Evolutionary conservation across 768 basidiomycete species (phyloP).

Genomic region (Panellus pusillus): DNA sequence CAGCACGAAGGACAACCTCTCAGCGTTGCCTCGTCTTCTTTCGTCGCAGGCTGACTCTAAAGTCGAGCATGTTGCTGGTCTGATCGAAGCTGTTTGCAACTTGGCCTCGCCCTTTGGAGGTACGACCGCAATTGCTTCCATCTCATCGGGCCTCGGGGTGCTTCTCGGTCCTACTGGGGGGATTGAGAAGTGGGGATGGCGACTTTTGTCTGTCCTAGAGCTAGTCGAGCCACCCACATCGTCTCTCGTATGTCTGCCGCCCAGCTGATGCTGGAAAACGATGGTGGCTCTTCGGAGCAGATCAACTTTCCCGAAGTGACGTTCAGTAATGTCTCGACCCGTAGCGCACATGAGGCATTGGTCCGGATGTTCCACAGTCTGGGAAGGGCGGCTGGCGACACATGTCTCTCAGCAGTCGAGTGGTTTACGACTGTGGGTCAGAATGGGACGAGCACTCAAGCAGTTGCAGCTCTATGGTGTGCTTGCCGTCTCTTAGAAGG

Average conservation of each 20-base stretch:
- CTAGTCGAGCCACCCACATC: constrained; percentile 57
- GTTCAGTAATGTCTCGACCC: constrained; percentile 56
- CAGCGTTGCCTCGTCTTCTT: constrained; percentile 71
- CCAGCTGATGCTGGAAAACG: constrained; percentile 58
- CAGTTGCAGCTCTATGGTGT: constrained; percentile 83
- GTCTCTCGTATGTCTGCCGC: constrained; percentile 49
- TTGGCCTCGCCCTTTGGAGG: constrained; percentile 33
- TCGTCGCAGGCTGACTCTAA: constrained; percentile 71
- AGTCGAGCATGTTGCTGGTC: constrained; percentile 63
- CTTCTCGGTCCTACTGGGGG: constrained; percentile 81
- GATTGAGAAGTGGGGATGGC: constrained; percentile 92
- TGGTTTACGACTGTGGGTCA: constrained; percentile 70
- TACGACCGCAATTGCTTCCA: constrained; percentile 34
- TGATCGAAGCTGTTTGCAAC: constrained; percentile 71
- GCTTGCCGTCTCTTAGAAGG: constrained; percentile 78
- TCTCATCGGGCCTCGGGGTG: constrained; percentile 55
- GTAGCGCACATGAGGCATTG: constrained; percentile 52
- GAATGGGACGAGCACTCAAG: constrained; percentile 41
- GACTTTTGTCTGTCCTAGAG: constrained; percentile 77
- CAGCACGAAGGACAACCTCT: constrained; percentile 62
- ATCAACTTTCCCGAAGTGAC: constrained; percentile 58
- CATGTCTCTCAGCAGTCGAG: constrained; percentile 74
- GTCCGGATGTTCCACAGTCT: constrained; percentile 72
- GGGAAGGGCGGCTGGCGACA: constrained; percentile 67
- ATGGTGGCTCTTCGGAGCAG: constrained; percentile 35